Base-by-base conservation (phyloP, 805 yeast species). In the Pichia sporocuriosa region DNA sequence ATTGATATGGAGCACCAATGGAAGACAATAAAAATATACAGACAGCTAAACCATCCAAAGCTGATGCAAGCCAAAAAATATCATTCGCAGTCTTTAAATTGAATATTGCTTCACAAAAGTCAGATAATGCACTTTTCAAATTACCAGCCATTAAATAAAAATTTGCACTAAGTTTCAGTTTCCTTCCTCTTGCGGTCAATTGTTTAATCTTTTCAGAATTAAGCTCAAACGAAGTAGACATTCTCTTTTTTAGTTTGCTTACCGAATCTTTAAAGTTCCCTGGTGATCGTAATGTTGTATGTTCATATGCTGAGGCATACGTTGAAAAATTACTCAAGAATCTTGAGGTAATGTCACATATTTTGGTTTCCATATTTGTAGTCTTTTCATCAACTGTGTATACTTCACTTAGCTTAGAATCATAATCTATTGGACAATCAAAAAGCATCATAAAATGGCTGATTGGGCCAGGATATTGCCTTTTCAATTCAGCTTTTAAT, bases 41-140 rank as follows among this genome's bases (percentile, higher is more conserved):
- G 1, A 85, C 77, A 0, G 82, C 83, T 10, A 88, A 64, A 0
- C 89, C 86, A 51, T 88, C 96, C n/a, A 90, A 57, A 0, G 96
- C 78, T 23, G 90, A 81, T 0, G 82, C 97, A 12, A 86, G 68
- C 97, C 97, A 93, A 8, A 93, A 64, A 52, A 75, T 73, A 57
- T 93, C 98, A 38, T 77, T 77, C 2, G 80, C 68, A 11, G 74
- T 68, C 45, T 76, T 77, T 40, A 87, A 62, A 20, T 72, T 63
- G 3, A 66, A 53, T 1, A 82, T 69, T 0, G 96, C 80, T 31
- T 88, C 95, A n/a, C 80, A 73, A 51, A 88, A 81, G 44, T 79
- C 77, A 20, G 70, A 67, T 40, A 89, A 57, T 0, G 97, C 94
- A 43, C 79, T 84, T 13, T 69, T 57, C 34, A 82, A 70, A 40